A percentile compares a stretch with the other conserved stretches of the same genome.
Evolutionary conservation across 2,329 filamentous ascomycete species (phyloP).

Genomic region (Neopestalotiopsis sp.): DNA sequence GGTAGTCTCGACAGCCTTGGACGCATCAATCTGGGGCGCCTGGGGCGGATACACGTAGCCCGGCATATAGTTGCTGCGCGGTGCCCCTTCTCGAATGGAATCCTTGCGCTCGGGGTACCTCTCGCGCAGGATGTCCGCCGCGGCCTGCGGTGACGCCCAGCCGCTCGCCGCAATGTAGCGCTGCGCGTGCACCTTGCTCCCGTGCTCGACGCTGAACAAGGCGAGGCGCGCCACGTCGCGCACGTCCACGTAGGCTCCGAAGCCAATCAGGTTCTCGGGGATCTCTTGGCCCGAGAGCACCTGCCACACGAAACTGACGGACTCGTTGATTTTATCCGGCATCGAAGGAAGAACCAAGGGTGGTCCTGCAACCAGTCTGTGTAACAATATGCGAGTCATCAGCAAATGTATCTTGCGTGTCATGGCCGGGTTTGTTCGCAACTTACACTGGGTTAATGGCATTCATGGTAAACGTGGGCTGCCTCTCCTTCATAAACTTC

Average conservation of each 20-base stretch:
- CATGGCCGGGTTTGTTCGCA: too few species aligned
- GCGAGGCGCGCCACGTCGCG: constrained; percentile 49
- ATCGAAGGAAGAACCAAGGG: constrained; percentile 39
- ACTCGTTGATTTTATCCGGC: constrained; percentile 37
- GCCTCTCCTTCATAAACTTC: constrained; percentile 39
- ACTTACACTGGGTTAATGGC: constrained; percentile 44
- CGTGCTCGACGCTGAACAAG: constrained; percentile 42
- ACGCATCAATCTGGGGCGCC: constrained; percentile 7
- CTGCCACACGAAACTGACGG: constrained; percentile 37
- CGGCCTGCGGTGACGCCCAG: constrained; percentile 41
- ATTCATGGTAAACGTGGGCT: constrained; percentile 44
- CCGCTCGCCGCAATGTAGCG: constrained; percentile 43
- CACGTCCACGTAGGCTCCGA: constrained; percentile 45
- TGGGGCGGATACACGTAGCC: constrained; percentile 23
- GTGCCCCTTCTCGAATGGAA: constrained; percentile 42
- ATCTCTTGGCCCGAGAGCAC: constrained; percentile 40
- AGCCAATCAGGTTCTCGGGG: constrained; percentile 29
- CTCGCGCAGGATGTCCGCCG: constrained; percentile 47
- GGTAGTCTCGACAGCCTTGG: constrained; percentile 23
- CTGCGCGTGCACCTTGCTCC: constrained; percentile 43
- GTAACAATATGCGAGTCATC: too few species aligned
- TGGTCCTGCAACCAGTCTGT: constrained; percentile 46
- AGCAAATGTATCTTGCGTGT: background rate
- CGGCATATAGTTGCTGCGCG: constrained; percentile 44
- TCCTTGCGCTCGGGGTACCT: constrained; percentile 39